These are phyloP conservation scores for Gastrolobium bilobum DNA, from an alignment of 306 rosid species.

Conservation along the genomic window DNA sequence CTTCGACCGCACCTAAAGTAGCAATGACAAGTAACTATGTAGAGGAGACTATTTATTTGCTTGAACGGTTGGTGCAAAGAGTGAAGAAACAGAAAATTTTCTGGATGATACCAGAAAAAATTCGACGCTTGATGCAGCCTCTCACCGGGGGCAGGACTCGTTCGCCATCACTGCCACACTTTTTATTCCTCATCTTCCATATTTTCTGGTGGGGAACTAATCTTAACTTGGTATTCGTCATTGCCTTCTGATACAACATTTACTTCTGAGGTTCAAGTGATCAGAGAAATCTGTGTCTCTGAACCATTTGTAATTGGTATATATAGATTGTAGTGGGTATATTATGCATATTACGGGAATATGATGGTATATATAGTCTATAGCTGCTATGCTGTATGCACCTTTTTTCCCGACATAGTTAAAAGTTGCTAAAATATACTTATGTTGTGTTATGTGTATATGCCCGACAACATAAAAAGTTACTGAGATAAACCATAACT, in stretches of 20 bases:
- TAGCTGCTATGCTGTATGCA: too few relatives aligned
- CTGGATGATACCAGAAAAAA: background rate
- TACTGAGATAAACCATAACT: too few relatives aligned
- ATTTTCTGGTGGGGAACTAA: background rate
- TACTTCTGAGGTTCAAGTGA: background rate
- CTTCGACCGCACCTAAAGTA: too few relatives aligned
- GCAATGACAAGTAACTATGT: background rate
- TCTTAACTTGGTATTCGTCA: background rate
- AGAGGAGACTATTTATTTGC: background rate
- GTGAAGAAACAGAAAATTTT: background rate
- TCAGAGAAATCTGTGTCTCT: background rate
- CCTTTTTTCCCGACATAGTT: too few relatives aligned
- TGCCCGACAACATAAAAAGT: too few relatives aligned
- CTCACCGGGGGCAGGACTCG: slow-evolving; percentile 29
- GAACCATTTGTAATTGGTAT: background rate
- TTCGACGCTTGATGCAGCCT: slow-evolving; percentile 43
- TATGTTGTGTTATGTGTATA: too few relatives aligned
- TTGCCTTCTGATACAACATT: background rate
- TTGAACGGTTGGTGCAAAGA: background rate
- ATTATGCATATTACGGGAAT: too few relatives aligned
- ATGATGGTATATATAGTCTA: too few relatives aligned
- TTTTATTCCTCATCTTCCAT: background rate
- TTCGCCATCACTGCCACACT: background rate
- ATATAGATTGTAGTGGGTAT: too few relatives aligned
- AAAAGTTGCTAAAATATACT: too few relatives aligned